phyloP scores from a whole-genome alignment of 345 rosid species.

The Luvunga scandens region DNA sequence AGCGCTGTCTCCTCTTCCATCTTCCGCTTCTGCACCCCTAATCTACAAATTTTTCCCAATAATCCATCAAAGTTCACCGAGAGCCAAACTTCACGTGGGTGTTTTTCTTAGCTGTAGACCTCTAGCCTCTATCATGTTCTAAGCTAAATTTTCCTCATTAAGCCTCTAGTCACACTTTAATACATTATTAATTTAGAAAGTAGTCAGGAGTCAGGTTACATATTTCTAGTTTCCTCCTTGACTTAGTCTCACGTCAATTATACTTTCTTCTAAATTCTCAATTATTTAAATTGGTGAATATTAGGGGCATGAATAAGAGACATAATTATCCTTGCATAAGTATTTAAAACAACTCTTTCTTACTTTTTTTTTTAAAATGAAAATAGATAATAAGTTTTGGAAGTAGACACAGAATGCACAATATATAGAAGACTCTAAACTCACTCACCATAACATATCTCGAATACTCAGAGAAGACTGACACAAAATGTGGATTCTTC shows the following conservation, averaged over 20 bases:
- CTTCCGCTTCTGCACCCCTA: not conserved
- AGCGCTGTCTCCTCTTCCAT: not conserved
- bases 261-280: not conserved
- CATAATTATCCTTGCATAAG: not conserved
- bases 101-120: not conserved
- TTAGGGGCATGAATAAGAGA: not conserved
- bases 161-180: not conserved
- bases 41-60: not conserved
- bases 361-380: not conserved
- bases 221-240: not conserved
- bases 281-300: not conserved
- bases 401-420: too few relatives aligned
- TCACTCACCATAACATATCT: conserved; percentile 8
- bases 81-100: not conserved
- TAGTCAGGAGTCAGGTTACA: not conserved
- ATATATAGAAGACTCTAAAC: not conserved
- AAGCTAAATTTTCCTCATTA: too few relatives aligned
- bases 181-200: not conserved
- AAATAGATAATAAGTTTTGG: not conserved
- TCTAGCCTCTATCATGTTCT: not conserved
- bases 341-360: not conserved
- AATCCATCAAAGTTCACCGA: too few relatives aligned
- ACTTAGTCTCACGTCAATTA: not conserved
- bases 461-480: not conserved
- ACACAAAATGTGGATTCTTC: conserved; percentile 3